phyloP scores from a whole-genome alignment of 371 early-diverging fungal genomes.

The Haplosporangium sp. region DNA sequence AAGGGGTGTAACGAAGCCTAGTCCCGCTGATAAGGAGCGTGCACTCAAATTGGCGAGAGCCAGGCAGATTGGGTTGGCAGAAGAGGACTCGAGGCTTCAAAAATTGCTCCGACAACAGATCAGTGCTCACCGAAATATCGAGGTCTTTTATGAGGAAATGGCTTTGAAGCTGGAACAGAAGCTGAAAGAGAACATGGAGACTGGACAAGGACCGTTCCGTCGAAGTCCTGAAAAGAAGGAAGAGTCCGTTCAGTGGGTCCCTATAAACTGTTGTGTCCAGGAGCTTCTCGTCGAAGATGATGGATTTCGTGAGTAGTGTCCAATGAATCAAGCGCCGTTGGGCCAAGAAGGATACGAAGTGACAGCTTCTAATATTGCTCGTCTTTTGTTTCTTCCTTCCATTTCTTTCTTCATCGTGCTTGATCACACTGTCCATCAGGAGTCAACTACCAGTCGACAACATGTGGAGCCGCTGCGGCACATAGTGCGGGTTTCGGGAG shows the following conservation, averaged over 20 bases:
- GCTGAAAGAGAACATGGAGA: constrained; percentile 40
- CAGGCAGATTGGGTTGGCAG: constrained; percentile 38
- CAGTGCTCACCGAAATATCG: constrained; percentile 45
- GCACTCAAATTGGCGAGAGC: constrained; percentile 20
- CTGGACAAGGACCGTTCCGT: constrained; percentile 52
- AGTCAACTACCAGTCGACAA: constrained; percentile 46
- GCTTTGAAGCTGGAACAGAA: constrained; percentile 39
- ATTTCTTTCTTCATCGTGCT: not conserved
- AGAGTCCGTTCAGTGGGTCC: constrained; percentile 52
- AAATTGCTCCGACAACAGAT: constrained; percentile 51
- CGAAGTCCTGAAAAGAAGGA: constrained; percentile 54
- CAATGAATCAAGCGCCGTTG: too few species aligned
- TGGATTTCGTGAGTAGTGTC: constrained; percentile 28
- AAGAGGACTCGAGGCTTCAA: constrained; percentile 46
- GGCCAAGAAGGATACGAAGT: too few species aligned
- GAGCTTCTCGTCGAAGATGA: constrained; percentile 47
- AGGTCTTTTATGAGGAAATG: constrained; percentile 45
- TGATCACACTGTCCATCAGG: constrained; percentile 13
- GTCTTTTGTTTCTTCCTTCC: too few species aligned
- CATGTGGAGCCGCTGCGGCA: constrained; percentile 46
- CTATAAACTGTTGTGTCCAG: constrained; percentile 53
- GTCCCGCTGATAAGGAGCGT: constrained; percentile 5
- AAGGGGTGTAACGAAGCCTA: constrained; percentile 16
- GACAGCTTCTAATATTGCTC: too few species aligned
- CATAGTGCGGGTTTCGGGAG: constrained; percentile 40